Evolutionary conservation across 2,329 filamentous ascomycete genomes (phyloP), one percentile per base, ranked within the genome.

Genomic region (Trichoderma oligosporum): DNA sequence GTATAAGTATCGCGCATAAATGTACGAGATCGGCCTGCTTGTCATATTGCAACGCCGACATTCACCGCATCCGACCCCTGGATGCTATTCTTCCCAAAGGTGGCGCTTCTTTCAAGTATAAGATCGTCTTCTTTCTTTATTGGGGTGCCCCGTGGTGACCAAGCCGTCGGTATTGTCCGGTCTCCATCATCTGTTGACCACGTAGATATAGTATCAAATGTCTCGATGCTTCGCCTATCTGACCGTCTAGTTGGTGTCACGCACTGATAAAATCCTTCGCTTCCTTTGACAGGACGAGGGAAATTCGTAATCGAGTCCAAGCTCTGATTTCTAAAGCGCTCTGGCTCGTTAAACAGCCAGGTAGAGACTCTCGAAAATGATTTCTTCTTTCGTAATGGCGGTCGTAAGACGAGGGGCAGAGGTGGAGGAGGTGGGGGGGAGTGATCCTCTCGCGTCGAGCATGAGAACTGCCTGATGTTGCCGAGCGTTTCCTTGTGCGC

Each of bases 301-400:
- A 69, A 70, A 62, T 84, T 85, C 45, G 82, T 85, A 24, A 83
- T 69, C 3, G 77, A 78, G 60, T 81, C 77, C 27, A 78, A 64
- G 57, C 74, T 76, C 49, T 76, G 67, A 49, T 75, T 73, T 16
- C 66, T 68, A 53, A 70, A 68, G 57, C 74, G 67, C 44, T 69
- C 64, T 33, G 72, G 64, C 16, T 70, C 68, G 42, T 78, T 74
- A 62, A 80, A 82, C 24, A 86, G 73, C 82, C 83, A 86, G 62
- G 69, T 78, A 2, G 83, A 85, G 7, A 86, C 80, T 14, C 78
- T 76, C 8, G 82, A 83, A 65, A 87, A 86, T 0, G 83, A 85
- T 65, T 86, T 86, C 75, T 85, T 86, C 74, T 86, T 86, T 58
- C 83, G 75, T 60, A 86, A 67, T 1, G 82, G 81, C 7, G 82